These are phyloP conservation scores for Melianthus villosus DNA, from an alignment of 441 rosid genomes.

Conservation along the genomic window DNA sequence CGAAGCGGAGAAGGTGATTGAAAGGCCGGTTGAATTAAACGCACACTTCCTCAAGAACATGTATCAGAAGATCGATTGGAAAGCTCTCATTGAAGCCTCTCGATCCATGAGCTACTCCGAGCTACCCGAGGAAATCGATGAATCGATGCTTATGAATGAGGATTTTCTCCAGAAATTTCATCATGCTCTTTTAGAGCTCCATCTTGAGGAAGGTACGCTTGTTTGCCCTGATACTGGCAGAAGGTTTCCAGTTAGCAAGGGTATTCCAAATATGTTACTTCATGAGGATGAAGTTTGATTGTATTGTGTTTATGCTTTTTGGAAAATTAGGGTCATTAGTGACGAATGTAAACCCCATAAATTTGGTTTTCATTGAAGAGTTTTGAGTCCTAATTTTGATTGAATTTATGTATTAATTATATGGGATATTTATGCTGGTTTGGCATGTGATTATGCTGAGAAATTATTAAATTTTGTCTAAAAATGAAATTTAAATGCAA, in stretches of 20 bases:
- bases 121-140: slow-evolving; percentile 45
- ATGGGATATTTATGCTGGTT: no score
- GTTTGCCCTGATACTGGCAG: slow-evolving; percentile 76
- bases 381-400: no score
- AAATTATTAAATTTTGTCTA: no score
- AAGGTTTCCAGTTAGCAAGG: slow-evolving; percentile 62
- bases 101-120: slow-evolving; percentile 52
- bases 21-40: slow-evolving; percentile 51
- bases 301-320: no score
- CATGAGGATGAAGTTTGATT: slow-evolving; percentile 77
- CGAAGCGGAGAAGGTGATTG: slow-evolving; percentile 38
- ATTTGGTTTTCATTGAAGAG: no score
- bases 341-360: no score
- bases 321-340: no score
- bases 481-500: no score
- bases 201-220: slow-evolving; percentile 71
- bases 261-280: slow-evolving; percentile 88
- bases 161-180: slow-evolving; percentile 59
- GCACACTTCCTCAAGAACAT: slow-evolving; percentile 54
- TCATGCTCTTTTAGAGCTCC: slow-evolving; percentile 77
- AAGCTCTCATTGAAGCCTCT: slow-evolving; percentile 52
- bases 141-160: slow-evolving; percentile 33
- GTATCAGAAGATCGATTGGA: slow-evolving; percentile 63
- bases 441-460: no score
- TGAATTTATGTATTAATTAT: no score